Evolutionary conservation across 2,329 filamentous ascomycete genomes (phyloP), one percentile per base, ranked within the genome.

Genomic region (Talaromyces sp.): DNA sequence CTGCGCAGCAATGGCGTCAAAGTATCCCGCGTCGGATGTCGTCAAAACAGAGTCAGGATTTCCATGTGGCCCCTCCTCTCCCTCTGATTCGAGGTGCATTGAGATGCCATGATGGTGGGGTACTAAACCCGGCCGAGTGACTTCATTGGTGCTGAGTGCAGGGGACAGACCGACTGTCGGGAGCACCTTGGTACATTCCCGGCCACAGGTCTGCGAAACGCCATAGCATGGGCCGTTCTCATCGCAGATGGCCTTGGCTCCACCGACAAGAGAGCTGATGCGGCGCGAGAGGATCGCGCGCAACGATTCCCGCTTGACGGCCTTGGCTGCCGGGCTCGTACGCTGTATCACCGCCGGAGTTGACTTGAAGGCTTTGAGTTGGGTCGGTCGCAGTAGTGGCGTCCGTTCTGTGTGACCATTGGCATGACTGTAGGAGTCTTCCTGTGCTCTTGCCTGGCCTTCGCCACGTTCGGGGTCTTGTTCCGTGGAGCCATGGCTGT

Each of bases 201-300:
- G 74, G 1, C 84, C 83, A 62, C 84, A 87, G 1, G 82, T 78
- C 58, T 86, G 82, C 3, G 82, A 83, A 58, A 82, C 82, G 0
- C 85, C 85, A 60, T 82, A 83, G 58, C 85, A 87, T 16, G 82
- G 81, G 0, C 82, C 84, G 47, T 79, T 72, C 49, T 82, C 78
- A 55, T 85, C 81, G 59, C 84, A 86, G 3, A 73, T 65, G 1
- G 77, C 66, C 55, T 81, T 81, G 24, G 75, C 73, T 3, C 75
- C 75, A 9, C 73, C 73, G 9, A 85, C 75, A 7, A 86, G 67
- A 36, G 77, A 74, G 7, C 75, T 78, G 19, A 86, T 69, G 24
- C 70, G 73, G 19, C 70, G 69, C 1, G 70, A 65, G 7, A 77
- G 55, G 6, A 65, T 67, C 33, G 64, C 61, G 50, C 71, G 70